Conservation (phyloP, 495 filamentous ascomycete genomes). For the Polyplosphaeria fusca region DNA sequence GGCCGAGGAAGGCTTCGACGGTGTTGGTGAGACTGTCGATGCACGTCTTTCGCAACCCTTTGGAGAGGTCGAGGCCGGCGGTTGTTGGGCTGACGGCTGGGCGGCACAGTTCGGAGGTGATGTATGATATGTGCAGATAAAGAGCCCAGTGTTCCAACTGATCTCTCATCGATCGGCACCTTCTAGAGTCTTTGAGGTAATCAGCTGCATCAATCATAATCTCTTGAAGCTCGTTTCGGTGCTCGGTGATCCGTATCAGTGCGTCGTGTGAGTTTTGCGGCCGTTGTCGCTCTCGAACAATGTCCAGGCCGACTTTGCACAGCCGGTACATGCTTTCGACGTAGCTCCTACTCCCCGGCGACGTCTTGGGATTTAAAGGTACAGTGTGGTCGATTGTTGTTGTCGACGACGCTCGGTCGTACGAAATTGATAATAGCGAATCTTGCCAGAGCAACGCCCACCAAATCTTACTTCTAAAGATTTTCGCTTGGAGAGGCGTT, state of each 20-base stretch:
- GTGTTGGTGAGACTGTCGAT: slow-evolving; percentile 62
- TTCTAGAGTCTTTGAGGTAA: slow-evolving; percentile 50
- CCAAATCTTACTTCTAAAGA: slow-evolving; percentile 38
- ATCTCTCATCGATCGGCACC: slow-evolving; percentile 49
- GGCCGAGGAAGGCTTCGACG: slow-evolving; percentile 64
- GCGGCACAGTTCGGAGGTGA: slow-evolving; percentile 58
- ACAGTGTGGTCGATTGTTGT: slow-evolving; percentile 51
- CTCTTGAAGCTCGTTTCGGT: slow-evolving; percentile 50
- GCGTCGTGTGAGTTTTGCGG: slow-evolving; percentile 45
- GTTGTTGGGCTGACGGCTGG: slow-evolving; percentile 54
- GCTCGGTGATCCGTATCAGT: slow-evolving; percentile 48
- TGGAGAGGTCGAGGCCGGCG: slow-evolving; percentile 40
- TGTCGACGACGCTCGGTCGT: slow-evolving; percentile 55
- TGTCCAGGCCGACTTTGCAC: slow-evolving; percentile 53
- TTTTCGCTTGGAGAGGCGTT: slow-evolving; percentile 34
- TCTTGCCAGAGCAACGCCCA: slow-evolving; percentile 65
- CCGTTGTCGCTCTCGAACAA: slow-evolving; percentile 54
- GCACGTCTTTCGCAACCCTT: slow-evolving; percentile 52
- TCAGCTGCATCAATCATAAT: slow-evolving; percentile 54
- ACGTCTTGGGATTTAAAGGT: slow-evolving; percentile 44
- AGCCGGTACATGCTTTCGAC: slow-evolving; percentile 55
- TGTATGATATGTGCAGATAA: slow-evolving; percentile 58
- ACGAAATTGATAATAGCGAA: slow-evolving; percentile 58
- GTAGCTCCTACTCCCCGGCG: slow-evolving; percentile 48
- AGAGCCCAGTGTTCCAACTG: slow-evolving; percentile 56